These are phyloP conservation scores for Claviceps fusiformis DNA, from an alignment of 2,329 filamentous ascomycete species.

Conservation along the genomic window DNA sequence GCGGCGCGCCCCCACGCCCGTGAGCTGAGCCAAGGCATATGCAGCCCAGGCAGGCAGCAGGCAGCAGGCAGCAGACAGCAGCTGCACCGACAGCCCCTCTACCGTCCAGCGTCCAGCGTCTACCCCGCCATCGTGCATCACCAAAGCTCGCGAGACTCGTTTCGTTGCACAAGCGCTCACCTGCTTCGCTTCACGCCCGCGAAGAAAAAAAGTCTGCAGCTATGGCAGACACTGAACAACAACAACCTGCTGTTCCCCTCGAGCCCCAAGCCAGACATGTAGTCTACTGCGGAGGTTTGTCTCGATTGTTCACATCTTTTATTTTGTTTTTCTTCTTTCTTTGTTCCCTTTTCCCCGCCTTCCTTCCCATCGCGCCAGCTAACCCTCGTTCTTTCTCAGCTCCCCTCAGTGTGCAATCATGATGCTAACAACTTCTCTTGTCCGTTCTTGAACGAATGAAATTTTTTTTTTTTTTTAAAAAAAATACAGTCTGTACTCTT, in stretches of 20 bases:
- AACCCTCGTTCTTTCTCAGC: background rate
- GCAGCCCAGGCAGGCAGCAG: too few relatives aligned
- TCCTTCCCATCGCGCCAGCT: background rate
- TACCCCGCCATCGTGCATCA: background rate
- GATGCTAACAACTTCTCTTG: slow-evolving; percentile 1
- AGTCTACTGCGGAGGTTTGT: slow-evolving; percentile 46
- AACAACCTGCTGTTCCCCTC: slow-evolving; percentile 26
- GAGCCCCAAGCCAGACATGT: slow-evolving; percentile 40
- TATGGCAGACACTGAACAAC: slow-evolving; percentile 42
- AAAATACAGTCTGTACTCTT: slow-evolving; percentile 44
- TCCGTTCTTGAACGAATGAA: too few relatives aligned
- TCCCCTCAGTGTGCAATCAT: background rate
- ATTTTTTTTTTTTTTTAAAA: background rate
- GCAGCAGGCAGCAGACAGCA: background rate
- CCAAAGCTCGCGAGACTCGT: background rate
- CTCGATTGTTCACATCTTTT: background rate
- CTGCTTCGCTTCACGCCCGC: background rate
- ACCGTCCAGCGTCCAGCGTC: background rate
- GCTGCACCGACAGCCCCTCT: background rate
- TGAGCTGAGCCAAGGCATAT: too few relatives aligned
- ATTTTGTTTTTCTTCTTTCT: background rate
- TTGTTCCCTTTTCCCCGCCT: background rate
- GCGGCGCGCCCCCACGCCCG: too few relatives aligned
- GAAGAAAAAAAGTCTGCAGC: slow-evolving; percentile 12
- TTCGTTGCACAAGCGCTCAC: slow-evolving; percentile 4